phyloP scores from a whole-genome alignment of 306 rosid species.

The Trichosanthes cucumerina region DNA sequence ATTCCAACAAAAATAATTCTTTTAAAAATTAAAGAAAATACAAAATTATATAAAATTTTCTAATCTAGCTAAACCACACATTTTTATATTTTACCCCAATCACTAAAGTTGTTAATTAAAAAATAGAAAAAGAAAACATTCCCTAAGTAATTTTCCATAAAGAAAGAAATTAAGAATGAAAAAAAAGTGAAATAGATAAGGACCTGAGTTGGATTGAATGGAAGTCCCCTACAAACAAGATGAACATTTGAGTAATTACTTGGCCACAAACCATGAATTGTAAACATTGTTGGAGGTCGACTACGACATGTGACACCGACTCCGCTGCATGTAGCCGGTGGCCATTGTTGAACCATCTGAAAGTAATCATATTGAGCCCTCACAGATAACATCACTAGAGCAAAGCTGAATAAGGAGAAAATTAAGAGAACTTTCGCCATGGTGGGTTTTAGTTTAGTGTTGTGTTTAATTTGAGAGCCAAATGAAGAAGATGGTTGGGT shows the following conservation, averaged over 20 bases:
- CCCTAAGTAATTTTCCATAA: no score
- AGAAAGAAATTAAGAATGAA: no score
- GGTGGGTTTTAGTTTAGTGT: neutral
- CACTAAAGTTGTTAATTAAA: no score
- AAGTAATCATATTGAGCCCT: neutral
- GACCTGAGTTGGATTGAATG: neutral
- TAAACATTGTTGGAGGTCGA: neutral
- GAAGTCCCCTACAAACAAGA: neutral
- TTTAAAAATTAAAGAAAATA: no score
- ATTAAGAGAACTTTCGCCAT: neutral
- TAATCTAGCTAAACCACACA: no score
- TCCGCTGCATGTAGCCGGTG: neutral
- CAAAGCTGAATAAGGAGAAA: neutral
- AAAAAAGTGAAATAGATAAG: neutral
- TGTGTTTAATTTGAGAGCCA: neutral
- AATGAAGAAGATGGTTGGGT: neutral
- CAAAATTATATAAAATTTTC: no score
- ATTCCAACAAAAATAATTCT: no score
- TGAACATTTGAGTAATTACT: neutral
- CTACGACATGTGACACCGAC: neutral
- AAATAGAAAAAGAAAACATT: no score
- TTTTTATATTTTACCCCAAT: no score
- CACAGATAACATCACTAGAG: neutral
- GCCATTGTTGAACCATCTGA: neutral
- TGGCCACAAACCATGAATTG: neutral